These are phyloP conservation scores for Conticribra weissflogii DNA, from an alignment of 108 stramenopile species.

Conservation along the genomic window DNA sequence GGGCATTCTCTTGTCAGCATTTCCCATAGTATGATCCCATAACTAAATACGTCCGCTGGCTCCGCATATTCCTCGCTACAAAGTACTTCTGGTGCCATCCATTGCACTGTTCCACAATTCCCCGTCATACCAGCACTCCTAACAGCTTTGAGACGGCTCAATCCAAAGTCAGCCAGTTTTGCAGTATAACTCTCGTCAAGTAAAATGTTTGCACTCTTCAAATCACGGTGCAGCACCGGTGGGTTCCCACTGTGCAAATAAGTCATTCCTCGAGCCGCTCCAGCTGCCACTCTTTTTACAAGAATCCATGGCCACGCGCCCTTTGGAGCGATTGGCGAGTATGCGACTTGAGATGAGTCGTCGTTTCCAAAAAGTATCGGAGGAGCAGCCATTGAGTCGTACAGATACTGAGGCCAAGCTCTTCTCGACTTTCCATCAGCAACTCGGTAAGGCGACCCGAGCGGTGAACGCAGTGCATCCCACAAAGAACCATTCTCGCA, in stretches of 20 bases:
- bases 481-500: conserved; percentile 85
- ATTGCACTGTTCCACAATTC: conserved; percentile 94
- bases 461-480: conserved; percentile 82
- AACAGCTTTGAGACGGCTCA: conserved; percentile 85
- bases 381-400: conserved; percentile 48
- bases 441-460: conserved; percentile 61
- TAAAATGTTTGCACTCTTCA: conserved; percentile 92
- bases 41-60: conserved; percentile 86
- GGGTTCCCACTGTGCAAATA: conserved; percentile 91
- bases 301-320: conserved; percentile 80
- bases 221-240: conserved; percentile 92
- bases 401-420: conserved; percentile 68
- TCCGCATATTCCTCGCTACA: conserved; percentile 80
- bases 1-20: conserved; percentile 84
- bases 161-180: conserved; percentile 96
- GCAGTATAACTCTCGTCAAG: conserved; percentile 85
- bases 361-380: conserved; percentile 27
- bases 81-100: conserved; percentile 95
- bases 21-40: conserved; percentile 88
- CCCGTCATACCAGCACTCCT: conserved; percentile 84
- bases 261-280: conserved; percentile 91
- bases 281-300: conserved; percentile 75
- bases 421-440: conserved; percentile 64
- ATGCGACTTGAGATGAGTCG: not conserved
- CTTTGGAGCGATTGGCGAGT: conserved; percentile 64